phyloP scores from a whole-genome alignment of 257 asterid genomes.

The Haberlea rhodopensis region DNA sequence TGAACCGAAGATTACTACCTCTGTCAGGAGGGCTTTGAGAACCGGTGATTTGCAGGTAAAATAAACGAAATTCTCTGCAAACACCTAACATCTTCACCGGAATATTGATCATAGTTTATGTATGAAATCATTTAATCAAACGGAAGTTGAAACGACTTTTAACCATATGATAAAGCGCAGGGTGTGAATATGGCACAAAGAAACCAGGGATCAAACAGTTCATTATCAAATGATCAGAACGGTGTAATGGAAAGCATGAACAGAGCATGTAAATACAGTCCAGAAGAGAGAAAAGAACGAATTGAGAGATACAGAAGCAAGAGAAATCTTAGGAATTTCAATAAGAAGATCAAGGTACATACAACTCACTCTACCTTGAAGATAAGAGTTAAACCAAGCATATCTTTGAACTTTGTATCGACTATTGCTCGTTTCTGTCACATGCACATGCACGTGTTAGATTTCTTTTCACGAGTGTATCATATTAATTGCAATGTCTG shows the following conservation, averaged over 20 bases:
- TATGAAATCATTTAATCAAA: not conserved
- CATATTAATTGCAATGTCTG: not conserved
- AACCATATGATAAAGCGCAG: constrained; percentile 21
- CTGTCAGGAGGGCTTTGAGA: constrained; percentile 60
- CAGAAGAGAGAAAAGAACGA: constrained; percentile 79
- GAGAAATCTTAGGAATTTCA: constrained; percentile 82
- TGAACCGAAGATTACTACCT: constrained; percentile 39
- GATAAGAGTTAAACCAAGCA: not conserved
- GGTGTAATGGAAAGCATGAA: constrained; percentile 78
- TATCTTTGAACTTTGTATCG: not conserved
- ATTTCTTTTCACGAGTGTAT: not conserved
- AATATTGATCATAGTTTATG: not conserved
- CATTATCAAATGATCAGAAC: constrained; percentile 48
- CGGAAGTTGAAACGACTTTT: not conserved
- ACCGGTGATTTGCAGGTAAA: constrained; percentile 66
- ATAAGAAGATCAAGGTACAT: constrained; percentile 81
- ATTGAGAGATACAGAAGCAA: constrained; percentile 85
- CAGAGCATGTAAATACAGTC: constrained; percentile 75
- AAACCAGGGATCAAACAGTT: constrained; percentile 39
- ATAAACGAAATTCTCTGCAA: not conserved
- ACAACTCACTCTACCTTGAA: too few species aligned
- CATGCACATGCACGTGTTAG: not conserved
- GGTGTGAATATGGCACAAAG: constrained; percentile 38
- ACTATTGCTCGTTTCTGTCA: constrained; percentile 4
- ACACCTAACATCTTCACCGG: not conserved